Evolutionary conservation across 2,329 filamentous ascomycete species (phyloP).

Genomic region (Neonectria sp.): DNA sequence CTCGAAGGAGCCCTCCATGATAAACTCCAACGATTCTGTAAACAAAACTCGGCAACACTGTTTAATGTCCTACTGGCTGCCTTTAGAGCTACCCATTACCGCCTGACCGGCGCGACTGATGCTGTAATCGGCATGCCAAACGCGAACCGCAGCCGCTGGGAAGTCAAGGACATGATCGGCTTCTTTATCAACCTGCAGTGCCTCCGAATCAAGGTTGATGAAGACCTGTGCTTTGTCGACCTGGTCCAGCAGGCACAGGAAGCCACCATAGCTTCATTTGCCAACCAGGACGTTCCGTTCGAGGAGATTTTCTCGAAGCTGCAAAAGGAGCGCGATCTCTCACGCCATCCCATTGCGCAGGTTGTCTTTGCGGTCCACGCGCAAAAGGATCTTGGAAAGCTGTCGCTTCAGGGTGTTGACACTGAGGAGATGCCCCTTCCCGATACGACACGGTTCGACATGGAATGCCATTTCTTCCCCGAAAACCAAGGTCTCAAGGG

Average conservation of each 20-base stretch:
- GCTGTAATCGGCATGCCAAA: constrained; percentile 39
- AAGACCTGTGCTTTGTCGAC: constrained; percentile 28
- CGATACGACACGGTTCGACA: constrained; percentile 38
- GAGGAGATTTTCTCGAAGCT: constrained; percentile 34
- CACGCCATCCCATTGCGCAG: constrained; percentile 35
- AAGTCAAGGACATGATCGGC: background rate
- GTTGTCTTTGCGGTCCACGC: constrained; percentile 37
- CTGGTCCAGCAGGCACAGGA: constrained; percentile 37
- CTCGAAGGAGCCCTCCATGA: constrained; percentile 26
- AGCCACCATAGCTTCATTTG: constrained; percentile 27
- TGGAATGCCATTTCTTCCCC: constrained; percentile 46
- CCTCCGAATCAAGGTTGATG: constrained; percentile 9
- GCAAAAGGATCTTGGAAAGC: constrained; percentile 36
- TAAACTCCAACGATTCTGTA: constrained; percentile 29
- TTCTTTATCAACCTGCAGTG: too few relatives aligned
- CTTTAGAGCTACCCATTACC: constrained; percentile 44
- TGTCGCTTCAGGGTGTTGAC: constrained; percentile 37
- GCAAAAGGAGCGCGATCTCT: constrained; percentile 24
- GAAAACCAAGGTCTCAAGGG: constrained; percentile 30
- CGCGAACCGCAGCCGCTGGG: constrained; percentile 34
- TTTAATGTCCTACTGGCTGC: constrained; percentile 34
- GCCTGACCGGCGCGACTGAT: constrained; percentile 40
- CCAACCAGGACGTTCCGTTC: constrained; percentile 45
- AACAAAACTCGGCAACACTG: background rate
- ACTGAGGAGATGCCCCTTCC: constrained; percentile 24